Base-by-base conservation (phyloP, 1,284 basidiomycete genomes). In the Boletus semigastroideus region DNA sequence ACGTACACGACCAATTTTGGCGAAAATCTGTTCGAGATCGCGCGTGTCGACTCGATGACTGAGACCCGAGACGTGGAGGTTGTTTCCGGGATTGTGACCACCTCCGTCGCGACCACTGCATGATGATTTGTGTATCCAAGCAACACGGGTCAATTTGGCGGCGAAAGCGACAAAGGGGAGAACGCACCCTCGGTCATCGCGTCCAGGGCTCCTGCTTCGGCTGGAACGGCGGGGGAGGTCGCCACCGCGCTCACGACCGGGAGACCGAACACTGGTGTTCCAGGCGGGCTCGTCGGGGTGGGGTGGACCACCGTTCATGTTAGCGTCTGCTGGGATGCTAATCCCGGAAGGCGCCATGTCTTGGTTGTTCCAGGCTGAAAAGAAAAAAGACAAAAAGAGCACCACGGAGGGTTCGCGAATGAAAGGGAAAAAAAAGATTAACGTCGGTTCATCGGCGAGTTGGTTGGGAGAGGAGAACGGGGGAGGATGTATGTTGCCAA, bases 21-120 rank as follows among this genome's bases (percentile, higher is more conserved):
- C 78, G 66, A 99, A 98, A 14, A 86, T 81, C 25, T 87, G 83
- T 69, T 98, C 93, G 45, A 99, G 87, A 62, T 91, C 87, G 49
- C 87, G 84, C 46, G 90, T 90, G 64, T 92, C 92, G 54, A 96
- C 85, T 55, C 78, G 78, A 66, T 85, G 79, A 60, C 86, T 86
- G 48, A 99, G 78, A 38, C 92, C 86, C 39, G 94, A 96, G 56
- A 98, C 91, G 69, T 99, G 96, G 37, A 99, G 79, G 74, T 98
- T 98, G 78, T 97, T 98, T 48, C 96, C 95, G 2, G 92, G 92
- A 74, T 98, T 98, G 53, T 74, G 72, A 38, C 74, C 74, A 17
- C 74, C 75, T 17, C 71, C 74, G 27, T 59, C 58, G 22, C 63
- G 65, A 47, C 61, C 56, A 1, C 61, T 65, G 20, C 22, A 22